Base-by-base conservation (phyloP, 495 filamentous ascomycete genomes). In the Astrothelium macrocarpum region DNA sequence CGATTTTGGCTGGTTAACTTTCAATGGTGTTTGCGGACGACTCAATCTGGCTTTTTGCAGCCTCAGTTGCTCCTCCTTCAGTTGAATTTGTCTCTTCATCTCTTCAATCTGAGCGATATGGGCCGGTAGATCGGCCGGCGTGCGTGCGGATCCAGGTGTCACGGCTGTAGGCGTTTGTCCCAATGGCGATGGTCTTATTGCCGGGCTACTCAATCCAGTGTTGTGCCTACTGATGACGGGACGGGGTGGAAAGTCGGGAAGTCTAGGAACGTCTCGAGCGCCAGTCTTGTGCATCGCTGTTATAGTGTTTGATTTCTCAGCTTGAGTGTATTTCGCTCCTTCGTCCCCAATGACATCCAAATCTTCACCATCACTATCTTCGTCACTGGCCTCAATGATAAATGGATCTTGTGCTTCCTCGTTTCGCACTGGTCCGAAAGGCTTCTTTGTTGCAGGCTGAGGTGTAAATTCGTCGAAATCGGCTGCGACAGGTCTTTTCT, bases 401-500 rank as follows among this genome's bases (percentile, higher is more conserved):
- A 88, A 70, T 61, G 16, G 71, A 71, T 69, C 77, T 66, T 56
- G 70, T 73, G 53, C 68, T 39, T 29, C 69, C 67, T 84, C 76
- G 28, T 76, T 73, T n/a, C 78, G 77, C 42, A 72, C 73, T 26
- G 81, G 81, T 34, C 80, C 83, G 65, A 87, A 88, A 18, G 83
- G 80, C 59, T 90, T 94, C 32, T 79, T 62, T 12, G 62, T 11
- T 12, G 16, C 59, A n/a, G 79, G 71, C 23, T 76, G 59, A 59
- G 77, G 61, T 66, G 84, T 77, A 64, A 84, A 84, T 49, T 79
- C 79, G 60, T 86, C 84, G 66, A 95, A 92, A 70, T 95, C 91
- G 16, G 89, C 81, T 39, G 91, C 91, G 49, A 89, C 87, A n/a
- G 89, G 90, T 25, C 92, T 86, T n/a, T n/a, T n/a, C 73, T 96